Conservation (phyloP, 2,329 filamentous ascomycete genomes). For the Penicillium sp. region DNA sequence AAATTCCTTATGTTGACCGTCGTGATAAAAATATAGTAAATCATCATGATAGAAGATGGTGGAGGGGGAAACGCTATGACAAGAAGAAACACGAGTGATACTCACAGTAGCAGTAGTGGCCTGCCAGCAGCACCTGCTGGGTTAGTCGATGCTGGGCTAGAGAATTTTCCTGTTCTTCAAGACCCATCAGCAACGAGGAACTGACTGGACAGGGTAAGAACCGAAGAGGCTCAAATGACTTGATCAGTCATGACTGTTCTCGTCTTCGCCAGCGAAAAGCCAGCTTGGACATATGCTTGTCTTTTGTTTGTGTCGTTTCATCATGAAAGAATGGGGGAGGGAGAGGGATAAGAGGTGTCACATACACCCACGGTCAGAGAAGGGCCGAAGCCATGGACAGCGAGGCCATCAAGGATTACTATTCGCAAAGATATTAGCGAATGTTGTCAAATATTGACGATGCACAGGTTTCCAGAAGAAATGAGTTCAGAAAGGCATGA, state of each 20-base stretch:
- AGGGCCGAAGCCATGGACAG: neutral
- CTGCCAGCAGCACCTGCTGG: constrained; percentile 11
- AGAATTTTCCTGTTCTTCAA: constrained; percentile 27
- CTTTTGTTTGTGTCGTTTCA: constrained; percentile 79
- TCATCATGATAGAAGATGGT: constrained; percentile 66
- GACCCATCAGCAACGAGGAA: constrained; percentile 38
- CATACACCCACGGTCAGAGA: constrained; percentile 34
- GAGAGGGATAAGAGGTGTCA: constrained; percentile 28
- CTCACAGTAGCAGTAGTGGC: constrained; percentile 13
- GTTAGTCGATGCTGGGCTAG: constrained; percentile 16
- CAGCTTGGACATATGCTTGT: constrained; percentile 98
- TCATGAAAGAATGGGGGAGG: constrained; percentile 62
- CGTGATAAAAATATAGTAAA: constrained; percentile 71
- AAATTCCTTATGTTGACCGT: constrained; percentile 82
- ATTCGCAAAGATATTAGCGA: constrained; percentile 21
- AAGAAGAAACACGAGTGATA: neutral
- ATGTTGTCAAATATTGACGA: constrained; percentile 15
- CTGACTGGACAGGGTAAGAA: constrained; percentile 25
- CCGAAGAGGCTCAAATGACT: constrained; percentile 36
- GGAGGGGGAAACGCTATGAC: neutral
- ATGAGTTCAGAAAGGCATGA: constrained; percentile 62
- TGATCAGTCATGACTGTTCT: constrained; percentile 59
- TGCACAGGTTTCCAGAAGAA: constrained; percentile 17
- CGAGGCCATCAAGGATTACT: constrained; percentile 3
- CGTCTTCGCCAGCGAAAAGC: constrained; percentile 55